These are phyloP conservation scores for Cubamyces sp. DNA, from an alignment of 768 basidiomycete genomes.

Conservation along the genomic window DNA sequence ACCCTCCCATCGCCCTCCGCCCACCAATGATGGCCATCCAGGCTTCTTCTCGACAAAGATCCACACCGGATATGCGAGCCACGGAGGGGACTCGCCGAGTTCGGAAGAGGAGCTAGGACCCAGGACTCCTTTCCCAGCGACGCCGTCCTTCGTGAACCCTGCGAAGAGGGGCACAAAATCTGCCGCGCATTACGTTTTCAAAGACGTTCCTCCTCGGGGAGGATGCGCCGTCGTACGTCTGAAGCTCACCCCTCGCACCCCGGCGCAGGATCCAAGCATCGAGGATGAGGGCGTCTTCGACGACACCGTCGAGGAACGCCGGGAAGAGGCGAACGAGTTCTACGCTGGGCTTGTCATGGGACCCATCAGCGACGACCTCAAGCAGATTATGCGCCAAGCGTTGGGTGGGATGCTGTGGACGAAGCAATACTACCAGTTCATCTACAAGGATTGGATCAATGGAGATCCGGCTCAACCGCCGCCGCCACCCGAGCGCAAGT, in stretches of 20 bases:
- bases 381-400: slow-evolving; percentile 96
- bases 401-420: slow-evolving; percentile 98
- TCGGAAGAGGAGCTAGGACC: slow-evolving; percentile 52
- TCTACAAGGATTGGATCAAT: slow-evolving; percentile 95
- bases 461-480: slow-evolving; percentile 96
- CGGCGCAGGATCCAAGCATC: slow-evolving; percentile 77
- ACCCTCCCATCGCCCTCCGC: slow-evolving; percentile 73
- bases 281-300: slow-evolving; percentile 92
- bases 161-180: slow-evolving; percentile 88
- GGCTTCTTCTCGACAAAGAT: slow-evolving; percentile 52
- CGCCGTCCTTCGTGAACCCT: slow-evolving; percentile 77
- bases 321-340: slow-evolving; percentile 96
- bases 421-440: slow-evolving; percentile 96
- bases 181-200: slow-evolving; percentile 89
- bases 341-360: slow-evolving; percentile 81
- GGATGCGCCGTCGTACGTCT: slow-evolving; percentile 95
- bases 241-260: slow-evolving; percentile 81
- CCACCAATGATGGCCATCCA: slow-evolving; percentile 40
- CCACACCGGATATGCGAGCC: slow-evolving; percentile 35
- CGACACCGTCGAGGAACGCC: slow-evolving; percentile 83
- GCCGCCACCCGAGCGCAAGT: slow-evolving; percentile 88
- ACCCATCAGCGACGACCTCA: slow-evolving; percentile 88
- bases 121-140: slow-evolving; percentile 60
- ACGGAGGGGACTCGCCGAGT: slow-evolving; percentile 32
- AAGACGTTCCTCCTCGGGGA: slow-evolving; percentile 84